phyloP scores from a whole-genome alignment of 352 stramenopile genomes.

The Phytophthora syringae region DNA sequence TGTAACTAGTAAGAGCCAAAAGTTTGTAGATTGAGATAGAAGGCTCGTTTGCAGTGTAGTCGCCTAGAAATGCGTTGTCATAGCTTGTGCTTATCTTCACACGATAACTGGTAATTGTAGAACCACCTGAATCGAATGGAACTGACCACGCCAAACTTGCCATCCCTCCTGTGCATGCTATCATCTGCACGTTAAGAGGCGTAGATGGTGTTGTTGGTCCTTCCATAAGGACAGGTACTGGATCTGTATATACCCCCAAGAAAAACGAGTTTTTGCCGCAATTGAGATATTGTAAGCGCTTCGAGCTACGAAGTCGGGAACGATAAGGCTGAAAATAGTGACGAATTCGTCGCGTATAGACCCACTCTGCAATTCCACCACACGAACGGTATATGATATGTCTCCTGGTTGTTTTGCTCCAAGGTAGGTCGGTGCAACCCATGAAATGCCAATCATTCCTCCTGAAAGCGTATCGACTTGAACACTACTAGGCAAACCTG shows the following conservation, averaged over 20 bases:
- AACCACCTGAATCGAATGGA: constrained; percentile 52
- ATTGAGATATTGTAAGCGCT: constrained; percentile 43
- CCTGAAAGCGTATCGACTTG: constrained; percentile 28
- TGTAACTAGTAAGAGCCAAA: constrained; percentile 39
- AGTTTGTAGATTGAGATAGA: constrained; percentile 37
- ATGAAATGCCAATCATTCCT: constrained; percentile 38
- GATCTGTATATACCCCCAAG: constrained; percentile 16
- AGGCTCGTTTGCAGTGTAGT: constrained; percentile 8
- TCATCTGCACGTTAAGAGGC: constrained; percentile 27
- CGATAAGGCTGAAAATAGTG: constrained; percentile 16
- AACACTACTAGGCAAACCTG: constrained; percentile 29
- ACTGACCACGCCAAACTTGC: constrained; percentile 49
- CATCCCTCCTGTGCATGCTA: constrained; percentile 47
- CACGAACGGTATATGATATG: constrained; percentile 36
- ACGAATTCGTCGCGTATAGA: constrained; percentile 17
- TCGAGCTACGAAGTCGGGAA: constrained; percentile 36
- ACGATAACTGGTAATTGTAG: constrained; percentile 40
- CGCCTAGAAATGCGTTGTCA: neutral
- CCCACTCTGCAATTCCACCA: constrained; percentile 27
- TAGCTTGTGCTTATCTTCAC: constrained; percentile 22
- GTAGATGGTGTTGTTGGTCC: constrained; percentile 37
- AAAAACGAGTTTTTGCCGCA: constrained; percentile 35
- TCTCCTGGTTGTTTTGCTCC: constrained; percentile 37
- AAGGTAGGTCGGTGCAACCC: constrained; percentile 38
- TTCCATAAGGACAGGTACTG: constrained; percentile 28